phyloP scores from a whole-genome alignment of 2,329 filamentous ascomycete species.

The Xenoacremonium recifei region DNA sequence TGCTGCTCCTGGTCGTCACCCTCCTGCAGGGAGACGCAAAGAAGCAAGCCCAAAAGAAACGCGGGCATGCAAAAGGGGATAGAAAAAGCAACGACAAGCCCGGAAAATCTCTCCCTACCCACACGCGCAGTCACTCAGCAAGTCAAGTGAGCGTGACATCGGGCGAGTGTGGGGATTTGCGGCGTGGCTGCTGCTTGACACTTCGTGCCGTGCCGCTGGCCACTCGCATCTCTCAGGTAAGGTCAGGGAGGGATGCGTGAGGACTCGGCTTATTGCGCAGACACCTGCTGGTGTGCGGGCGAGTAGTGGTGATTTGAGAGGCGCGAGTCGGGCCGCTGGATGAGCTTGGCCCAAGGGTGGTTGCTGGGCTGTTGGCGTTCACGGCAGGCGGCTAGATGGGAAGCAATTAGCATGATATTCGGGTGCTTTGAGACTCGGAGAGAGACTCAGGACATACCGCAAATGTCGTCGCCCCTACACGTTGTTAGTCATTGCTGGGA shows the following conservation, averaged over 20 bases:
- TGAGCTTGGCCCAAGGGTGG: constrained; percentile 37
- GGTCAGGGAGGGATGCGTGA: neutral
- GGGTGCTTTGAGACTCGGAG: no score
- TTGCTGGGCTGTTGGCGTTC: constrained; percentile 39
- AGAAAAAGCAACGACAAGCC: no score
- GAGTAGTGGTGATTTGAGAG: constrained; percentile 25
- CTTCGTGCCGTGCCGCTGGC: neutral
- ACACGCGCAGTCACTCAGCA: no score
- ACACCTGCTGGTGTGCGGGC: no score
- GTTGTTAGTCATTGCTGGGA: constrained; percentile 20
- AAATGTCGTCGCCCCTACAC: constrained; percentile 43
- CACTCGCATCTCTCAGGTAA: no score
- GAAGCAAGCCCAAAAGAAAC: no score
- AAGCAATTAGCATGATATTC: no score
- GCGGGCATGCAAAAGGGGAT: no score
- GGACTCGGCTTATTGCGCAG: constrained; percentile 24
- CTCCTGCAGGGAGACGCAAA: no score
- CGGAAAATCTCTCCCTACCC: no score
- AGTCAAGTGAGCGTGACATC: no score
- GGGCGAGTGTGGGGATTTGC: neutral
- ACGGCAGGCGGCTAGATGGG: constrained; percentile 35
- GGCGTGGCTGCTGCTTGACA: neutral
- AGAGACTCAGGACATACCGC: constrained; percentile 35
- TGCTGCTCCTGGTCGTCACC: no score
- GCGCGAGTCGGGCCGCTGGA: constrained; percentile 32